phyloP scores from a whole-genome alignment of 2,329 filamentous ascomycete species.

The Colletotrichum truncatum region DNA sequence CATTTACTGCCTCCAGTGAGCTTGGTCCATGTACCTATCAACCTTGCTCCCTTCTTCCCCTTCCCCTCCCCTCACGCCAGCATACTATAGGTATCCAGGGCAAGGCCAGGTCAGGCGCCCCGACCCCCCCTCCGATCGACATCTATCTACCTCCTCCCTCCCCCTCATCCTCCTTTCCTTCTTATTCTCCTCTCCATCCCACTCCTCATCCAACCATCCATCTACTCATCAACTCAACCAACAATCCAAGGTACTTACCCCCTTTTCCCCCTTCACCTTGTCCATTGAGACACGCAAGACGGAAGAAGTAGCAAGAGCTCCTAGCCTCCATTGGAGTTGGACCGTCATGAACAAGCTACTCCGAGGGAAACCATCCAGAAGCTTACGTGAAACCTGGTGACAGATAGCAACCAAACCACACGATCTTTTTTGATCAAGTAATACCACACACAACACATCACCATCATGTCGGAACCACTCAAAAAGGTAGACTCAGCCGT shows the following conservation, averaged over 20 bases:
- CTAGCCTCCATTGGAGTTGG: not conserved
- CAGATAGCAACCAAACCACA: constrained; percentile 8
- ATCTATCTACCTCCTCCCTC: constrained; percentile 14
- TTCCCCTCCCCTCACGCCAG: constrained; percentile 7
- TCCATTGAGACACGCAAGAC: not conserved
- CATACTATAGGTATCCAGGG: not conserved
- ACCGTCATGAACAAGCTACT: too few relatives aligned
- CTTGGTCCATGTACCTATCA: not conserved
- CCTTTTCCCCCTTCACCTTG: not conserved
- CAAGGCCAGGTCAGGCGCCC: constrained; percentile 16
- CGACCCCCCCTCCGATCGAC: constrained; percentile 18
- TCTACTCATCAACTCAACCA: constrained; percentile 8
- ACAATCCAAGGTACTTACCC: constrained; percentile 22
- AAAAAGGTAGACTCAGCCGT: constrained; percentile 93
- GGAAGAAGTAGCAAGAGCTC: not conserved
- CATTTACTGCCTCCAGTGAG: too few relatives aligned
- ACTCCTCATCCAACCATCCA: constrained; percentile 5
- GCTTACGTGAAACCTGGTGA: not conserved
- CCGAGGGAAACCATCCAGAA: not conserved
- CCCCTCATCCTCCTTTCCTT: constrained; percentile 7
- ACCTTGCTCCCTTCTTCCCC: not conserved
- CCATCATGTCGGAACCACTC: constrained; percentile 65
- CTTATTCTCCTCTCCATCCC: constrained; percentile 25
- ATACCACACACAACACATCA: constrained; percentile 6
- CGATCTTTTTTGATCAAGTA: constrained; percentile 8